Evolutionary conservation across 148 eudicot species (phyloP).

Genomic region (Chenopodium suecicum): DNA sequence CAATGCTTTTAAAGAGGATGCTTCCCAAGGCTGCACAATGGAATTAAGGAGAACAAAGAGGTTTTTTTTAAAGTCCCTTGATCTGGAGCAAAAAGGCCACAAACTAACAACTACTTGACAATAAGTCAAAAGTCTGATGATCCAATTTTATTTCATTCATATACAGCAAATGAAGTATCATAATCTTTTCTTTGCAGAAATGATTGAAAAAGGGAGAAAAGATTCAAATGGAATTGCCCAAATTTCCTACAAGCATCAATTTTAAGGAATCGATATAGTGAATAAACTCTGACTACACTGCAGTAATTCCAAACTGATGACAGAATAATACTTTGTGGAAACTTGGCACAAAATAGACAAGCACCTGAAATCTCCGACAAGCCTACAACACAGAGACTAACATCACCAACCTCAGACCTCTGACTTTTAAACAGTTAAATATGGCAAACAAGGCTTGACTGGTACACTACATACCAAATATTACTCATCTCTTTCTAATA

Average conservation of each 20-base stretch:
- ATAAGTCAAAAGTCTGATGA: neutral
- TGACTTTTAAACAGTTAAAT: neutral
- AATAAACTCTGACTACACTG: neutral
- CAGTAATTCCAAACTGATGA: neutral
- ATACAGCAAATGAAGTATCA: neutral
- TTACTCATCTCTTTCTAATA: neutral
- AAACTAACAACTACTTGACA: neutral
- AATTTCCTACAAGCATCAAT: neutral
- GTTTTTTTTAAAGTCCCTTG: neutral
- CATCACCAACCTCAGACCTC: neutral
- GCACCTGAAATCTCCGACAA: neutral
- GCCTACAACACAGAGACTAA: neutral
- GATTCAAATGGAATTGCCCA: neutral
- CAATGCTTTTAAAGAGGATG: neutral
- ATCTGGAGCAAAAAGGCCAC: neutral
- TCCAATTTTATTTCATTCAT: neutral
- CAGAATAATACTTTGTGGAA: neutral
- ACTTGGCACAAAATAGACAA: neutral
- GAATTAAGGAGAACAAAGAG: neutral
- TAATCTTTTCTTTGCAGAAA: neutral
- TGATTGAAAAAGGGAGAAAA: neutral
- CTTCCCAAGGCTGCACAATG: neutral
- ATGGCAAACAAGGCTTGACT: neutral
- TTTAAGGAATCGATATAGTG: neutral
- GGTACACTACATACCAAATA: neutral